Conservation (phyloP, 2,329 filamentous ascomycete species). For the Diplodia mutila region DNA sequence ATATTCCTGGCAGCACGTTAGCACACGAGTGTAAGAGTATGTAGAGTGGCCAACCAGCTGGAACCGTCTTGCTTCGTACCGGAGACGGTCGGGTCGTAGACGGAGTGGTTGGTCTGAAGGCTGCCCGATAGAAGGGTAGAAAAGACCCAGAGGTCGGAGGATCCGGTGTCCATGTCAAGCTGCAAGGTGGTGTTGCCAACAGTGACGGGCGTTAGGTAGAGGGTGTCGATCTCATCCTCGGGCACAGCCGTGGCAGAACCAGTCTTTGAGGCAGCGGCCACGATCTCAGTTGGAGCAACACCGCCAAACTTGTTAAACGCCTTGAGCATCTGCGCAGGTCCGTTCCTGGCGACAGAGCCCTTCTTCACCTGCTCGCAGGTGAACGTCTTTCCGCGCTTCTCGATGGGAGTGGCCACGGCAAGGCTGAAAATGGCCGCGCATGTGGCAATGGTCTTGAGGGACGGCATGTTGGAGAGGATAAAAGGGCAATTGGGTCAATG, state of each 20-base stretch:
- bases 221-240: slow-evolving; percentile 42
- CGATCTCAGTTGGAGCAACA: slow-evolving; percentile 35
- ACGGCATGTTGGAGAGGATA: slow-evolving; percentile 35
- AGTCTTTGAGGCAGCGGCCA: slow-evolving; percentile 36
- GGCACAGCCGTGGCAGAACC: slow-evolving; percentile 48
- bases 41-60: slow-evolving; percentile 54
- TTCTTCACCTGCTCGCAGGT: slow-evolving; percentile 38
- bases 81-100: slow-evolving; percentile 60
- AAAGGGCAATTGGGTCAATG: slow-evolving; percentile 22
- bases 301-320: slow-evolving; percentile 46
- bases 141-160: slow-evolving; percentile 71
- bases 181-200: slow-evolving; percentile 67
- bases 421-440: slow-evolving; percentile 36
- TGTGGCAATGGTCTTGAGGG: slow-evolving; percentile 37
- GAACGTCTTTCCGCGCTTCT: slow-evolving; percentile 40
- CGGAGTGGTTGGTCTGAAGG: slow-evolving; percentile 57
- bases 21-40: no score
- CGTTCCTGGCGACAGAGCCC: slow-evolving; percentile 41
- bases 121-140: slow-evolving; percentile 59
- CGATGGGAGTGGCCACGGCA: slow-evolving; percentile 34
- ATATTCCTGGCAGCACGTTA: background rate
- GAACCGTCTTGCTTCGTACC: slow-evolving; percentile 52
- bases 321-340: slow-evolving; percentile 44
- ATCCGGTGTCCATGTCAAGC: slow-evolving; percentile 73
- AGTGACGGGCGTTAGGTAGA: slow-evolving; percentile 58